These are phyloP conservation scores for Cryptococcus sp. DNA, from an alignment of 1,284 basidiomycete genomes.

Conservation along the genomic window DNA sequence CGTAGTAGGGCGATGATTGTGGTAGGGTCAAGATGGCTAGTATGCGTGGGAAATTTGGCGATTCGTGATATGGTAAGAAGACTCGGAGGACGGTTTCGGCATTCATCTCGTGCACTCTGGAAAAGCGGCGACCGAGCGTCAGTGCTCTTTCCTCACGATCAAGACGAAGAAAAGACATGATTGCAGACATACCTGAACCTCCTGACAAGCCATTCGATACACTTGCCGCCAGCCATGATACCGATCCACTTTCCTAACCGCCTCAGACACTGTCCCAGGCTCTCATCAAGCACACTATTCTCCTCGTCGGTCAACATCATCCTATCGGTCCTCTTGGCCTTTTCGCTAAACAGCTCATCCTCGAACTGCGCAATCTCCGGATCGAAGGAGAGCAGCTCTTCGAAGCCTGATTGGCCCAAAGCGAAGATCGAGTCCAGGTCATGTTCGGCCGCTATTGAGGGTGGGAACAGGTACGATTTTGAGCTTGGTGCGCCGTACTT, in stretches of 20 bases:
- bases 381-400: slow-evolving; percentile 66
- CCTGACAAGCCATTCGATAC: slow-evolving; percentile 95
- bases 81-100: slow-evolving; percentile 73
- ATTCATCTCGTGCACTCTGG: slow-evolving; percentile 91
- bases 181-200: slow-evolving; percentile 71
- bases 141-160: not conserved
- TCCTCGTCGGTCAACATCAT: slow-evolving; percentile 72
- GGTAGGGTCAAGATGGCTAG: slow-evolving; percentile 77
- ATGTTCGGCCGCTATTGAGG: slow-evolving; percentile 74
- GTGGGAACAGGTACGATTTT: slow-evolving; percentile 82
- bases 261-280: slow-evolving; percentile 61
- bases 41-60: slow-evolving; percentile 92
- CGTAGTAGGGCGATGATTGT: slow-evolving; percentile 45
- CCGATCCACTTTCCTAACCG: slow-evolving; percentile 78
- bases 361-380: slow-evolving; percentile 59
- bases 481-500: slow-evolving; percentile 56
- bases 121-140: not conserved
- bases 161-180: not conserved
- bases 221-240: slow-evolving; percentile 77
- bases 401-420: slow-evolving; percentile 76
- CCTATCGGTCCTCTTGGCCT: slow-evolving; percentile 74
- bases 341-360: slow-evolving; percentile 77
- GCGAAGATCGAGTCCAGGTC: slow-evolving; percentile 85
- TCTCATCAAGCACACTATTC: slow-evolving; percentile 61
- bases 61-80: slow-evolving; percentile 93